These are phyloP conservation scores for Lipomyces mesembrius DNA, from an alignment of 805 yeast genomes.

Conservation along the genomic window DNA sequence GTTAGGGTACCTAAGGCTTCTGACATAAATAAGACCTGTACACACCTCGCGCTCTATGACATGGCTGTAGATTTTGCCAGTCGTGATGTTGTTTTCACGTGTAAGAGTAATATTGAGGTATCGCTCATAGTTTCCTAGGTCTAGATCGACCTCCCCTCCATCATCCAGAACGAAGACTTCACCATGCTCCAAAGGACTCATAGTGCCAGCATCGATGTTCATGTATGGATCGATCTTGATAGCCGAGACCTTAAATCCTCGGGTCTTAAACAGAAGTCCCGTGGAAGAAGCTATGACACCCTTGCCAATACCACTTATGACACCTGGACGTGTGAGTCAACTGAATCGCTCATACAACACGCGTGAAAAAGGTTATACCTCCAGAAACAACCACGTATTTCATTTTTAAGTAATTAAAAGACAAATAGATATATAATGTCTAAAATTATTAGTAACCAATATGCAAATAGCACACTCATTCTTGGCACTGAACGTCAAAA, in stretches of 20 bases:
- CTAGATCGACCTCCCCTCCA: constrained; percentile 99
- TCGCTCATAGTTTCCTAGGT: constrained; percentile 97
- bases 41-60: constrained; percentile 81
- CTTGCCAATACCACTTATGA: constrained; percentile 98
- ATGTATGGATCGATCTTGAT: constrained; percentile 98
- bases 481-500: not conserved
- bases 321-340: constrained; percentile 54
- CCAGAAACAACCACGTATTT: constrained; percentile 99
- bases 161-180: constrained; percentile 97
- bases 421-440: not conserved
- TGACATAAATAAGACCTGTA: not conserved
- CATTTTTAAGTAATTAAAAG: constrained; percentile 54
- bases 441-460: not conserved
- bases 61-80: constrained; percentile 94
- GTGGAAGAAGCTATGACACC: constrained; percentile 98
- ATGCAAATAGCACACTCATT: not conserved
- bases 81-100: constrained; percentile 93
- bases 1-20: not conserved
- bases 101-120: constrained; percentile 92
- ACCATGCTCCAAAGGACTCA: constrained; percentile 99
- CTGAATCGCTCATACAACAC: not conserved
- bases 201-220: constrained; percentile 99
- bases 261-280: constrained; percentile 89
- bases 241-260: constrained; percentile 93
- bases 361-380: constrained; percentile 48